Evolutionary conservation across 2,329 filamentous ascomycete species (phyloP).

Genomic region (Beauveria australis): DNA sequence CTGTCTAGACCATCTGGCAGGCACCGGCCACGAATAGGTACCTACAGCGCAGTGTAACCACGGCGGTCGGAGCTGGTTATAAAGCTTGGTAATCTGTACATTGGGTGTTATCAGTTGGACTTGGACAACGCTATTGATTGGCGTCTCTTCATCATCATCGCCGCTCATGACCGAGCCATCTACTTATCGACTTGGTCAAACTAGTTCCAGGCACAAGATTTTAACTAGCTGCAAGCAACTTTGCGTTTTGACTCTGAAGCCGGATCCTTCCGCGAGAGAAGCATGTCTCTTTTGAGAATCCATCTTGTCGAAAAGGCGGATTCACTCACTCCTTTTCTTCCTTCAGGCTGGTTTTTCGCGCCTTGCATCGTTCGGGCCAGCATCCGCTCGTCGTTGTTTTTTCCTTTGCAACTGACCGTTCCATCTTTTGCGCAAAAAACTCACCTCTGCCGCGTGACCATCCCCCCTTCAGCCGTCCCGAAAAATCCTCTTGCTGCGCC

Average conservation of each 20-base stretch:
- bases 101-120: too few species aligned
- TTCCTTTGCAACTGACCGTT: background rate
- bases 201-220: background rate
- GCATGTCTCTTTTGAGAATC: background rate
- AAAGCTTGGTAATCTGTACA: too few species aligned
- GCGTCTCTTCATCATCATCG: too few species aligned
- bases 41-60: too few species aligned
- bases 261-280: background rate
- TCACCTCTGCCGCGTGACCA: conserved; percentile 2
- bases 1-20: too few species aligned
- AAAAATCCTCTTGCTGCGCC: conserved; percentile 27
- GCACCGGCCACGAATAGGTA: too few species aligned
- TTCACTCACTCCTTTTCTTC: too few species aligned
- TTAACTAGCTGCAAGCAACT: background rate
- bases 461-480: conserved; percentile 14
- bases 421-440: background rate
- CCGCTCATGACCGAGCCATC: background rate
- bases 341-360: too few species aligned
- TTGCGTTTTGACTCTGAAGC: background rate
- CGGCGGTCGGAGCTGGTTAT: too few species aligned
- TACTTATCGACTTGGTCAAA: background rate
- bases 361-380: too few species aligned
- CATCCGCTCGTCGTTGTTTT: background rate
- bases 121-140: too few species aligned
- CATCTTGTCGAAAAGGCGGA: background rate